phyloP scores from a whole-genome alignment of 164 flowering plant genomes.

The Kalanchoe fedtschenkoi region DNA sequence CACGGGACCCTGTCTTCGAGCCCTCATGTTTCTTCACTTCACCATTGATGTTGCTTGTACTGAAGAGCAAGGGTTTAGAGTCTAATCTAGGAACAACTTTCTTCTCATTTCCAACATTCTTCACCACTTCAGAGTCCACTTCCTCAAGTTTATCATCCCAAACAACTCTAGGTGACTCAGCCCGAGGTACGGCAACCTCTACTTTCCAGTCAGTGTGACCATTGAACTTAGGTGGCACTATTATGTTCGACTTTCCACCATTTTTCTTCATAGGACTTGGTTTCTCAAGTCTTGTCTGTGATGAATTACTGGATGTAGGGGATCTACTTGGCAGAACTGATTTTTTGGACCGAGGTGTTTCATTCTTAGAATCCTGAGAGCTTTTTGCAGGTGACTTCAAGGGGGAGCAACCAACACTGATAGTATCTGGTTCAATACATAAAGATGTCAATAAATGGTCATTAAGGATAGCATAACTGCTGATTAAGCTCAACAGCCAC shows the following conservation, averaged over 20 bases:
- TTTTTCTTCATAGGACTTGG: constrained; percentile 22
- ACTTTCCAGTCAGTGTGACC: constrained; percentile 31
- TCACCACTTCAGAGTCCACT: constrained; percentile 12
- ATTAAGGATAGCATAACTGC: neutral
- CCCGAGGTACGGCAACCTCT: constrained; percentile 31
- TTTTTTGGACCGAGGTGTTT: constrained; percentile 27
- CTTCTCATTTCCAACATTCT: constrained; percentile 15
- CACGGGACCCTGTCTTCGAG: constrained; percentile 45
- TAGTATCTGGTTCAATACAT: constrained; percentile 16
- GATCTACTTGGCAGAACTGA: constrained; percentile 23
- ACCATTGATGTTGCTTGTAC: constrained; percentile 21
- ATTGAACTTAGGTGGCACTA: constrained; percentile 29
- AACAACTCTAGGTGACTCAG: constrained; percentile 11
- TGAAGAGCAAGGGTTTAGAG: constrained; percentile 30
- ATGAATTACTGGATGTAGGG: constrained; percentile 30
- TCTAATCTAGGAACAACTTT: constrained; percentile 20
- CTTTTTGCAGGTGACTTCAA: constrained; percentile 17
- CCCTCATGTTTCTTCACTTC: constrained; percentile 32
- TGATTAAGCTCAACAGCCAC: neutral
- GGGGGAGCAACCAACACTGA: constrained; percentile 15
- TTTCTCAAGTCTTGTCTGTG: constrained; percentile 22
- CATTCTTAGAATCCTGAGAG: constrained; percentile 17
- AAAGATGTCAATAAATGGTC: neutral
- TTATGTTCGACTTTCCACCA: constrained; percentile 24
- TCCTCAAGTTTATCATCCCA: constrained; percentile 17